Base-by-base conservation (phyloP, 139 green algal genomes). In the Diplosphaera chodatii region DNA sequence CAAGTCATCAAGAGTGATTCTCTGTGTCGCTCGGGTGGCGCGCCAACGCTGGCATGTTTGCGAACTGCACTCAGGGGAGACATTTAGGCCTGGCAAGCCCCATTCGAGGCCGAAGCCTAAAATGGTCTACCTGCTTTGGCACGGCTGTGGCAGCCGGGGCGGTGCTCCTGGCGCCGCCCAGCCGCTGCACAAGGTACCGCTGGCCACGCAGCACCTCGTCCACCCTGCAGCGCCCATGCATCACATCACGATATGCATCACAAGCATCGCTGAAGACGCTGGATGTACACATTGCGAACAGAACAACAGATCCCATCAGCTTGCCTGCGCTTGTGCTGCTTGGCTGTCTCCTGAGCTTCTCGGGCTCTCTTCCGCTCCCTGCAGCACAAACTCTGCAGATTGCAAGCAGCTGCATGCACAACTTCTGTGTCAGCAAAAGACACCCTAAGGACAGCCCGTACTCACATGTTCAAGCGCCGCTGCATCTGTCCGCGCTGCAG, bases 131-230 rank as follows among this genome's bases (percentile, higher is more conserved):
- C 55, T 29, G 15, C 55, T 64, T 30, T 64, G 55, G 59, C 3
- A 15, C 32, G 59, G 4, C 32, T 32, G 4, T 32, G 27, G 3
- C 25, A 65, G n/a, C 5, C 8, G 25, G 5, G 25, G 21, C 5
- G 20, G 32, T 25, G 27, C 40, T 67, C 40, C 32, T 63, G 5
- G 20, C 1, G 28, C 55, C 29, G 4, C 77, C 71, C 31, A 89
- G 72, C 40, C 78, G 77, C 65, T 81, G 77, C 8, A 82, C 83
- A 25, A 91, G 78, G 16, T 40, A 62, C 0, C 88, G 76, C 72
- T 90, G 84, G 28, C 87, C 83, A 2, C 74, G 67, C 28, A 89
- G 69, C 0, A 78, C 76, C 0, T 27, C 66, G 0, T 91, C 83
- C 31, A 91, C 70, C 25, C 48, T 59, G 48, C n/a, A n/a, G n/a